These are phyloP conservation scores for Pharus latifolius DNA, from an alignment of 176 grass and related monocot genomes.

Conservation along the genomic window DNA sequence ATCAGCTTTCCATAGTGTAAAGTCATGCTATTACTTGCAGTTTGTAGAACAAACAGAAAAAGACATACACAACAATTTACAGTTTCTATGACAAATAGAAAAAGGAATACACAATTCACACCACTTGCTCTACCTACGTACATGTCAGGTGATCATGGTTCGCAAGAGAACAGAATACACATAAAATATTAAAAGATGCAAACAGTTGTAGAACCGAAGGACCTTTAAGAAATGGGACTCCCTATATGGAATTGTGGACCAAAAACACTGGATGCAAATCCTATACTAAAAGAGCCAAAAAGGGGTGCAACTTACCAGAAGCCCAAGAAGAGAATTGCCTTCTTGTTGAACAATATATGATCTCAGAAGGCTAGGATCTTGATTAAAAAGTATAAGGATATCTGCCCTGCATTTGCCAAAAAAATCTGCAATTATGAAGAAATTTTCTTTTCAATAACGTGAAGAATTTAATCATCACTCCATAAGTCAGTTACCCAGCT, in stretches of 20 bases:
- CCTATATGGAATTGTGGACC: background rate
- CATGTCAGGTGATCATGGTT: background rate
- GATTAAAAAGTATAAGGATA: constrained; percentile 66
- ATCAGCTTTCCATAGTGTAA: background rate
- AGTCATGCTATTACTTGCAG: background rate
- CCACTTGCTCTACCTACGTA: background rate
- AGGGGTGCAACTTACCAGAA: constrained; percentile 48
- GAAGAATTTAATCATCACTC: background rate
- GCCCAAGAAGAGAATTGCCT: constrained; percentile 67
- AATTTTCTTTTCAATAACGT: too few relatives aligned
- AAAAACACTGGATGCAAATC: constrained; percentile 7
- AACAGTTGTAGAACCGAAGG: background rate
- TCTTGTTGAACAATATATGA: constrained; percentile 65
- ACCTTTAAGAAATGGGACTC: background rate
- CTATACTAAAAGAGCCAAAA: background rate
- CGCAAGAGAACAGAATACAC: background rate
- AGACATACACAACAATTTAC: background rate
- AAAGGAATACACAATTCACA: background rate
- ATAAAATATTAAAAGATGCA: background rate
- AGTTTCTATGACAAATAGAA: background rate
- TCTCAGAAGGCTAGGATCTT: constrained; percentile 53
- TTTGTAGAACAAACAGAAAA: constrained; percentile 12
- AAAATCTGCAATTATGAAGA: constrained; percentile 9
- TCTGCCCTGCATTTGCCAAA: constrained; percentile 56
- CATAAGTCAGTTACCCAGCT: constrained; percentile 60